Percentiles rank a stretch among this genome's conserved stretches.
phyloP scores from a whole-genome alignment of 768 basidiomycete genomes.

The Suillus spraguei region DNA sequence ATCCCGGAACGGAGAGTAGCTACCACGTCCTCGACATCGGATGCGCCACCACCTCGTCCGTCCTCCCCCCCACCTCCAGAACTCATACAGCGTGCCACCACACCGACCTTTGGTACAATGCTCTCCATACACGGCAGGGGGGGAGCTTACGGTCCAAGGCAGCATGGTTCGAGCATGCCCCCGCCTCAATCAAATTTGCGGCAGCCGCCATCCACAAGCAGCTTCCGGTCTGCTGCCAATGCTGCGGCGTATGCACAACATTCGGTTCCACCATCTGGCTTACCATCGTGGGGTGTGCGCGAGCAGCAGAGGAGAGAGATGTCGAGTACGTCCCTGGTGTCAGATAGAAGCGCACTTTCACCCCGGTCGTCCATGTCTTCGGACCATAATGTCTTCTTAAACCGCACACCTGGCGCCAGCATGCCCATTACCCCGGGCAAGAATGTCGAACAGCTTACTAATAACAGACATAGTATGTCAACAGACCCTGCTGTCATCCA shows the following conservation, averaged over 20 bases:
- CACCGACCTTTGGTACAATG: conserved; percentile 73
- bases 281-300: conserved; percentile 53
- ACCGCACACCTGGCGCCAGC: conserved; percentile 37
- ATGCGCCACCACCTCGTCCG: conserved; percentile 81
- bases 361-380: conserved; percentile 85
- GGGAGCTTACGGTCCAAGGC: conserved; percentile 50
- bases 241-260: conserved; percentile 54
- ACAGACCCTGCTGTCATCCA: conserved; percentile 94
- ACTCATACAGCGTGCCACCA: conserved; percentile 89
- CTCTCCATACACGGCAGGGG: conserved; percentile 56
- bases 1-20: conserved; percentile 68
- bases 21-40: conserved; percentile 47
- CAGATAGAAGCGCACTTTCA: conserved; percentile 68
- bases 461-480: conserved; percentile 39
- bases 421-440: conserved; percentile 50
- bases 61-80: conserved; percentile 93
- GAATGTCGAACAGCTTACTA: conserved; percentile 21
- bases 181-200: conserved; percentile 67
- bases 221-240: conserved; percentile 77
- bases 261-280: conserved; percentile 41
- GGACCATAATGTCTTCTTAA: conserved; percentile 58
- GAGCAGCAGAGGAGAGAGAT: conserved; percentile 58
- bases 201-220: conserved; percentile 76
- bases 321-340: conserved; percentile 71
- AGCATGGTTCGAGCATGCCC: conserved; percentile 77